Evolutionary conservation across 257 asterid species (phyloP), one percentile per base, ranked within the genome.

Genomic region (Solanum pinnatisectum): DNA sequence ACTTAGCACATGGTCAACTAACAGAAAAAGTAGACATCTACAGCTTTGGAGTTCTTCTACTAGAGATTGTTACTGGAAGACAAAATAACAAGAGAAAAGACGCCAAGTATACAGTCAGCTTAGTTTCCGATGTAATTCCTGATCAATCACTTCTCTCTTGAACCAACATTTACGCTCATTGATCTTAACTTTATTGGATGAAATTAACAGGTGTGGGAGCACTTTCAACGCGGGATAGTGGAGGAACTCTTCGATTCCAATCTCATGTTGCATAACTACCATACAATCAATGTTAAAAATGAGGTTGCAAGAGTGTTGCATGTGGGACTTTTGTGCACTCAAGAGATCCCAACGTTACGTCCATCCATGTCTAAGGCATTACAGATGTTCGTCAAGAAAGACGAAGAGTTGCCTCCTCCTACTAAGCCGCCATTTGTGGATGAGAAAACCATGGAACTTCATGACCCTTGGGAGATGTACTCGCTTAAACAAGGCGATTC

Each of bases 181-280:
- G 25, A 59, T 20, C 67, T 59, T 20, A 20, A 59, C 2, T 59
- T 59, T 59, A 59, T 59, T 1, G 5, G 12, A 59, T 59, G 86
- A 72, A 33, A 72, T 72, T 16, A 67, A 87, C 74, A 91, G 93
- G 89, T 39, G 18, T 92, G 94, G 94, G 86, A 52, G 76, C 87
- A 91, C 86, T 92, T 91, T 78, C 87, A 89, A 82, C 87, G 85
- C 9, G 86, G 89, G 22, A 90, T 3, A 25, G 89, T 73, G 36
- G 92, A 90, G 68, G 88, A 88, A 13, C 74, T 92, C 35, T 91
- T 92, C n/a, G 94, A 92, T 36, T 91, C 94, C 1, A 91, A 89
- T 49, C 90, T 92, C 42, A 88, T 84, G 93, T 56, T 91, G 86
- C 90, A 91, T 30, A 88, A 91, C 86, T 4, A 0, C 8, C 33